Conservation (phyloP, 78 protist species). For the Diacronema lutheri region DNA sequence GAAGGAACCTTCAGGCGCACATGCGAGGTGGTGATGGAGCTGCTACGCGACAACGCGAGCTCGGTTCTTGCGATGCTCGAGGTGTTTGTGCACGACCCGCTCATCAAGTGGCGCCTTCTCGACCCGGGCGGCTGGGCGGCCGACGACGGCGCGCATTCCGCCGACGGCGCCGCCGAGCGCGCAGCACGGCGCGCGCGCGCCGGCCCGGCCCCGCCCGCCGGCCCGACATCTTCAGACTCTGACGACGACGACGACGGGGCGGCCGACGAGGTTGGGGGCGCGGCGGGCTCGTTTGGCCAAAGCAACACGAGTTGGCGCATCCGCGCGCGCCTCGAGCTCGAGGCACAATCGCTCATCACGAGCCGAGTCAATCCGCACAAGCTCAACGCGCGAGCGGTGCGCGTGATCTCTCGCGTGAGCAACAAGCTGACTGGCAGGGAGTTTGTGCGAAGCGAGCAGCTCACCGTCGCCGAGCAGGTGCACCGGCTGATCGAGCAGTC, state of each 20-base stretch:
- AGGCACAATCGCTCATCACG: background rate
- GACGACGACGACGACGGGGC: background rate
- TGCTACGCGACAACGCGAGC: constrained; percentile 26
- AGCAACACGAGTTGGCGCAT: too few relatives aligned
- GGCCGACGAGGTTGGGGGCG: too few relatives aligned
- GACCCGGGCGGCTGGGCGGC: background rate
- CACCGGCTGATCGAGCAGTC: constrained; percentile 72
- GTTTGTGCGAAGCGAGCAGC: background rate
- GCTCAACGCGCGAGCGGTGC: constrained; percentile 70
- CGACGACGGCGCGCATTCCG: background rate
- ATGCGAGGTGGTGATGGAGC: constrained; percentile 29
- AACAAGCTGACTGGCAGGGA: constrained; percentile 84
- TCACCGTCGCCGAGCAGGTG: background rate
- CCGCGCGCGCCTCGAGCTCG: background rate
- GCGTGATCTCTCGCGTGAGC: constrained; percentile 82
- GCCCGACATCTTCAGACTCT: background rate
- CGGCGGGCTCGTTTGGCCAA: too few relatives aligned
- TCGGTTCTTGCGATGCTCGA: constrained; percentile 67
- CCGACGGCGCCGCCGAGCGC: background rate
- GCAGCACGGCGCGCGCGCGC: background rate
- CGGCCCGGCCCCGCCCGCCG: background rate
- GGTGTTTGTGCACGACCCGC: constrained; percentile 78
- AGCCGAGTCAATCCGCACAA: constrained; percentile 23
- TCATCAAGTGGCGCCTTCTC: constrained; percentile 32
- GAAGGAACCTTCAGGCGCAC: constrained; percentile 51